phyloP scores from a whole-genome alignment of 495 filamentous ascomycete species.

The Lophiostoma macrostomum region DNA sequence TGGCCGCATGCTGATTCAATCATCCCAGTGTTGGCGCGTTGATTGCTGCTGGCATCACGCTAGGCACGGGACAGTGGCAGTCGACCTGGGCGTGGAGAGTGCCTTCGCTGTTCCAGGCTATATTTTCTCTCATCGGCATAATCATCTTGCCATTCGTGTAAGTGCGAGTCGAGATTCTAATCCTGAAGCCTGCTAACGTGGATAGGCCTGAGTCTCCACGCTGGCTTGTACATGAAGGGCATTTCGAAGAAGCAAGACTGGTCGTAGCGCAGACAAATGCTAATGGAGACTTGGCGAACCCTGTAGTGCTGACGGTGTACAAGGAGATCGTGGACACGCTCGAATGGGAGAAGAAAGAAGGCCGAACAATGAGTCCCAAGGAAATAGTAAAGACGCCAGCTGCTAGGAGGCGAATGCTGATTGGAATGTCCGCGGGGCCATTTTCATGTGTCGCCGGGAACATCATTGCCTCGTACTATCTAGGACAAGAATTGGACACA shows the following conservation, averaged over 20 bases:
- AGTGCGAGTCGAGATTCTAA: conserved; percentile 7
- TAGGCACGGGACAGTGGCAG: conserved; percentile 50
- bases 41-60: conserved; percentile 51
- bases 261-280: conserved; percentile 50
- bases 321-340: conserved; percentile 40
- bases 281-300: conserved; percentile 34
- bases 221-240: conserved; percentile 47
- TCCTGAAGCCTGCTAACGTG: conserved; percentile 21
- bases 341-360: conserved; percentile 48
- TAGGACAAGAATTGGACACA: conserved; percentile 45
- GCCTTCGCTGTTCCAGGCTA: conserved; percentile 53
- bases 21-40: conserved; percentile 47
- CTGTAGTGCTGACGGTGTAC: conserved; percentile 38
- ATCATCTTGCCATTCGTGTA: conserved; percentile 53
- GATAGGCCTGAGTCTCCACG: conserved; percentile 51
- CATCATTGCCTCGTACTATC: conserved; percentile 44
- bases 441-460: conserved; percentile 50
- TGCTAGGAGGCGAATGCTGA: conserved; percentile 46
- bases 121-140: conserved; percentile 54
- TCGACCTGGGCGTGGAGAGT: conserved; percentile 55
- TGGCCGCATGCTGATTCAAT: no score
- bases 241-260: conserved; percentile 35
- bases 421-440: conserved; percentile 43
- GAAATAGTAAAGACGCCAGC: conserved; percentile 41
- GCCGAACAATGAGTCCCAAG: conserved; percentile 41